Conservation (phyloP, 805 yeast genomes). For the Starmera quercuum region DNA sequence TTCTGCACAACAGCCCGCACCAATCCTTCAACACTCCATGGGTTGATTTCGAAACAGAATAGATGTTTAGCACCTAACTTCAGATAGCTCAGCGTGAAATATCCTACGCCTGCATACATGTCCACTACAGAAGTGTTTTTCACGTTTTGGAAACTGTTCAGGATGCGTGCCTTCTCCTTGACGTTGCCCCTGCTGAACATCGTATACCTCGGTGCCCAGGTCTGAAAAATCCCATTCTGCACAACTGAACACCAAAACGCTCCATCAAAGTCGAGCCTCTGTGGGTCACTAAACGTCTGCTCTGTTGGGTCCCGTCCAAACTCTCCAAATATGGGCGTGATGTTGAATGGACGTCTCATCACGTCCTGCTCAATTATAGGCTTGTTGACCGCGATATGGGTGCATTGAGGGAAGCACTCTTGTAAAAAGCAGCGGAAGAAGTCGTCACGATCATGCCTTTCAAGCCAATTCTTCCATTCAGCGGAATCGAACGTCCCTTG, state of each 20-base stretch:
- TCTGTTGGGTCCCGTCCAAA: conserved; percentile 42
- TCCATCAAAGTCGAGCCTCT: conserved; percentile 30
- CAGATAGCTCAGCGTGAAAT: conserved; percentile 66
- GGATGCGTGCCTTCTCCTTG: conserved; percentile 66
- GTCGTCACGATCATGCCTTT: conserved; percentile 2
- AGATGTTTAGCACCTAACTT: conserved; percentile 42
- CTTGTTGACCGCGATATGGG: conserved; percentile 65
- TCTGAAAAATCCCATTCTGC: conserved; percentile 71
- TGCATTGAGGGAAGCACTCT: conserved; percentile 19
- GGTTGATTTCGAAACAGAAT: conserved; percentile 78
- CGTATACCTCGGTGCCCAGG: conserved; percentile 80
- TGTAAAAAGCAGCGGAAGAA: conserved; percentile 17
- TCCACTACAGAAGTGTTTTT: conserved; percentile 46
- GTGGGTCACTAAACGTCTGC: conserved; percentile 26
- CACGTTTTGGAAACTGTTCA: conserved; percentile 33
- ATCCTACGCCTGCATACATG: conserved; percentile 80
- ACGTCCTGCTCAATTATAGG: conserved; percentile 53
- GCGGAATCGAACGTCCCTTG: conserved; percentile 35
- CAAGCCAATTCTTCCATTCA: conserved; percentile 25
- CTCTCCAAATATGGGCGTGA: conserved; percentile 56
- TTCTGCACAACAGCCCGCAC: conserved; percentile 44
- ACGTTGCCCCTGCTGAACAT: conserved; percentile 88
- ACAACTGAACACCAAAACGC: conserved; percentile 67
- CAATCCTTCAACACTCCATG: conserved; percentile 77
- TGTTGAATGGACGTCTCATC: conserved; percentile 58